phyloP scores from a whole-genome alignment of 2,329 filamentous ascomycete genomes.

The Fusarium buxicola region DNA sequence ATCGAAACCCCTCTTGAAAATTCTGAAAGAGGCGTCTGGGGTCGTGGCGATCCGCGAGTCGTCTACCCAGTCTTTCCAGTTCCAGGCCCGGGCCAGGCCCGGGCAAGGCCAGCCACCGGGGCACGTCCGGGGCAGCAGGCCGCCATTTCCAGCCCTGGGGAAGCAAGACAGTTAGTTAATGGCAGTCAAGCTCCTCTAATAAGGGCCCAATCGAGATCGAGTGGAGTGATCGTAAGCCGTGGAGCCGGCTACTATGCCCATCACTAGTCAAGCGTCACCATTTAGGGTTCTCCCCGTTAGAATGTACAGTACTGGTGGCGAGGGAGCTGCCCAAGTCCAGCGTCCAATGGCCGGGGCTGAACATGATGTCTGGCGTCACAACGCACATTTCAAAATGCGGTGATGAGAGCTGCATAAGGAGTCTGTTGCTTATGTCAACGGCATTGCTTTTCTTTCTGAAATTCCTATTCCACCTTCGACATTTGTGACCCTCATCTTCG shows the following conservation, averaged over 20 bases:
- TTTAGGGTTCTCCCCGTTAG: conserved; percentile 15
- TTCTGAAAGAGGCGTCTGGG: conserved; percentile 6
- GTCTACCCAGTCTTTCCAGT: background rate
- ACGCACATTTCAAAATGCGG: background rate
- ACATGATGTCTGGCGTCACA: background rate
- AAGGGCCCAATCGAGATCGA: conserved; percentile 1
- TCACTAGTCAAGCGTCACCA: background rate
- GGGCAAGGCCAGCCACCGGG: background rate
- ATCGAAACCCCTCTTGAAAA: conserved; percentile 1
- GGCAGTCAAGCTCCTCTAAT: background rate
- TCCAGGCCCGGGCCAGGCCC: background rate
- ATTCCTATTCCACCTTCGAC: background rate
- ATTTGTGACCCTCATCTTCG: background rate
- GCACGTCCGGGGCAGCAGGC: background rate
- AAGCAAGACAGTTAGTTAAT: conserved; percentile 10
- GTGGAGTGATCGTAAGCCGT: background rate
- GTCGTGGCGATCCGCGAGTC: conserved; percentile 9
- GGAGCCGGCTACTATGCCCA: too few species aligned
- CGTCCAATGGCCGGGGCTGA: conserved; percentile 1
- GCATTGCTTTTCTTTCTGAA: background rate
- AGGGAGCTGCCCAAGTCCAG: background rate
- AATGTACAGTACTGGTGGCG: background rate
- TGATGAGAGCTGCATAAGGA: too few species aligned
- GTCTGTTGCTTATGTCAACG: too few species aligned
- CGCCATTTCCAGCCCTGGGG: background rate